Base-by-base conservation (phyloP, 345 rosid species). In the Camelina hispida region DNA sequence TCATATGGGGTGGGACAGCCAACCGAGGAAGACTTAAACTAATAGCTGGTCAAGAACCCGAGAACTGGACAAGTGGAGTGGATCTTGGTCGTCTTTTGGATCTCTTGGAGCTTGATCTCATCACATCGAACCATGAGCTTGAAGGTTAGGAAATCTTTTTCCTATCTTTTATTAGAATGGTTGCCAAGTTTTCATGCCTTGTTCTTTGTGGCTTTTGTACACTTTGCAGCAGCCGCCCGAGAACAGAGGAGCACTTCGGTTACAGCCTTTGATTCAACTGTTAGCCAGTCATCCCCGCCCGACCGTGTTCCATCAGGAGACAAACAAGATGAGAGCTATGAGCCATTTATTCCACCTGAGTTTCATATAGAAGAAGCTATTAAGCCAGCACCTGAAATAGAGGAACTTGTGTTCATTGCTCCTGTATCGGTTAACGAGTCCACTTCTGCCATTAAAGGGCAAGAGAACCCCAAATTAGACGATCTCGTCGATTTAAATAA, bases 1-100 rank as follows among this genome's bases (percentile, higher is more conserved):
- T 88, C 75, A 90, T 90, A 71, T 88, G 96, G 93, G 96, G 96
- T 0, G 93, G 93, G 10, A 90, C 93, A 23, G 96, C 96, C 5
- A 90, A 88, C 68, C 80, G 93, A 47, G 91, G 93, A 46, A 81
- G 90, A 23, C 85, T 90, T 68, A 90, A 90, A 68, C 83, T 90
- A 37, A 83, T 88, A 82, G 79, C 85, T 0, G 96, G 96, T 7
- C 85, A 82, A 75, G 88, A 90, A 59, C 96, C 93, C 0, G 96
- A 88, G 80, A 90, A 87, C 58, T 90, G 93, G 96, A 90, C 91
- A 1, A 90, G 91, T 17, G 93, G 93, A 30, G 93, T 90, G 12
- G 96, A 90, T 80, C 91, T 90, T 66, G 96, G 96, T 62, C 91
- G 93, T 23, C 96, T 90, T 69, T 86, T 90, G 62, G 87, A 84